phyloP scores from a whole-genome alignment of 192 early-diverging fungal genomes.

The Backusella australiensis region DNA sequence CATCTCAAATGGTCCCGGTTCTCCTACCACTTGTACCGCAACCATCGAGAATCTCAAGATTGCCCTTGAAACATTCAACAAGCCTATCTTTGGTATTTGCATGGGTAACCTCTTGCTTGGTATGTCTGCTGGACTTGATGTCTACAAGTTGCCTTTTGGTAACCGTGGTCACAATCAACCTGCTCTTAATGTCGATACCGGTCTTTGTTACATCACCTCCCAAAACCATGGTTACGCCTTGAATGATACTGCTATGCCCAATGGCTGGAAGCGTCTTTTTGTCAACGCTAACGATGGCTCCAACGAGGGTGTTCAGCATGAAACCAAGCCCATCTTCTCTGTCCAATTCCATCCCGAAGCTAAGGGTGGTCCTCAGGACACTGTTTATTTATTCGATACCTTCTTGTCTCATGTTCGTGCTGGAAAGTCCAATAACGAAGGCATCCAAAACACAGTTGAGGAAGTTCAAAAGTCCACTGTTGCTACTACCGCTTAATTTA shows the following conservation, averaged over 20 bases:
- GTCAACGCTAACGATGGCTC: slow-evolving; percentile 95
- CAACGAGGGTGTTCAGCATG: slow-evolving; percentile 90
- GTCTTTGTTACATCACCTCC: slow-evolving; percentile 88
- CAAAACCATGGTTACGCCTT: slow-evolving; percentile 94
- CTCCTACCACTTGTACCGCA: slow-evolving; percentile 63
- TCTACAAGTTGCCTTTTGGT: slow-evolving; percentile 89
- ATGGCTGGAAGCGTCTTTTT: slow-evolving; percentile 84
- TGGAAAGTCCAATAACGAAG: slow-evolving; percentile 37
- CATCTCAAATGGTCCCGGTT: slow-evolving; percentile 91
- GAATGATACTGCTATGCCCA: slow-evolving; percentile 64
- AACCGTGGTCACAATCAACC: slow-evolving; percentile 98
- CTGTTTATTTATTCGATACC: slow-evolving; percentile 85
- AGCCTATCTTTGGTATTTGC: slow-evolving; percentile 96
- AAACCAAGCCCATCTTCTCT: slow-evolving; percentile 65
- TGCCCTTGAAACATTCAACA: slow-evolving; percentile 57
- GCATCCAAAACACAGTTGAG: not conserved
- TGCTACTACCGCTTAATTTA: slow-evolving; percentile 9
- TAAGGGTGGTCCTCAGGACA: slow-evolving; percentile 90
- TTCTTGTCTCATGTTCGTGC: slow-evolving; percentile 71
- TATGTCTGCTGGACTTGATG: slow-evolving; percentile 81
- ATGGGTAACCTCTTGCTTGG: slow-evolving; percentile 95
- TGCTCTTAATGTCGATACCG: slow-evolving; percentile 71
- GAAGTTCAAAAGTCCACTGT: slow-evolving; percentile 6
- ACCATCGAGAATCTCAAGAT: slow-evolving; percentile 71
- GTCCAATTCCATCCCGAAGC: slow-evolving; percentile 98